phyloP scores from a whole-genome alignment of 331 rosid genomes.

The Malus hybrid region DNA sequence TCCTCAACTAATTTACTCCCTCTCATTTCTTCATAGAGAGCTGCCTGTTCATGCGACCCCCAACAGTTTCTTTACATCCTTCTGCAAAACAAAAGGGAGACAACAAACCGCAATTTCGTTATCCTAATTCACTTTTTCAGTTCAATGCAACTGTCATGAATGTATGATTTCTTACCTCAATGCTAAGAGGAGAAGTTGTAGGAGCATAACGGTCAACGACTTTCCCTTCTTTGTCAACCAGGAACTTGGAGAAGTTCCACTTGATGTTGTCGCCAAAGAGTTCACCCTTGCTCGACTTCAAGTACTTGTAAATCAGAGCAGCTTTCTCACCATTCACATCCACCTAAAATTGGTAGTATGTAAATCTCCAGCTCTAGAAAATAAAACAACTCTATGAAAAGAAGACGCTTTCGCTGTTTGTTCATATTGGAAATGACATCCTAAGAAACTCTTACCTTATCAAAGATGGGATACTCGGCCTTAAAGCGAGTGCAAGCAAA shows the following conservation, averaged over 20 bases:
- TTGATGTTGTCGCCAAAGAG: conserved; percentile 73
- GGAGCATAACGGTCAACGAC: conserved; percentile 95
- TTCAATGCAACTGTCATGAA: not conserved
- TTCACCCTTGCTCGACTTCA: conserved; percentile 87
- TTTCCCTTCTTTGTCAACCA: conserved; percentile 78
- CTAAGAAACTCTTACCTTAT: conserved; percentile 45
- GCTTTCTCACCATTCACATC: conserved; percentile 80
- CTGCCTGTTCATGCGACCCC: conserved; percentile 34
- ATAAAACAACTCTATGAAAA: not conserved
- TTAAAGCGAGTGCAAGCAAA: conserved; percentile 91
- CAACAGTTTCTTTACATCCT: conserved; percentile 80
- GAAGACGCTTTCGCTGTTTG: not conserved
- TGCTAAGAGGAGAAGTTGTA: conserved; percentile 82
- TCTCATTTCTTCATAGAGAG: conserved; percentile 11
- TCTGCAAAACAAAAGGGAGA: conserved; percentile 42
- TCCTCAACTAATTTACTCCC: not conserved
- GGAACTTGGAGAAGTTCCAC: conserved; percentile 95
- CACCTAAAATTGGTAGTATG: conserved; percentile 33
- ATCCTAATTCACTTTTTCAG: too few species aligned
- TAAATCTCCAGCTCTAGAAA: not conserved
- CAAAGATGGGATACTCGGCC: conserved; percentile 87
- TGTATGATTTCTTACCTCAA: conserved; percentile 47
- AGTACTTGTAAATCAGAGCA: conserved; percentile 71
- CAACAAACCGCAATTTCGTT: not conserved
- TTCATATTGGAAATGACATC: not conserved